Conservation (phyloP, 2,329 filamentous ascomycete genomes). For the Clonostachys chloroleuca region DNA sequence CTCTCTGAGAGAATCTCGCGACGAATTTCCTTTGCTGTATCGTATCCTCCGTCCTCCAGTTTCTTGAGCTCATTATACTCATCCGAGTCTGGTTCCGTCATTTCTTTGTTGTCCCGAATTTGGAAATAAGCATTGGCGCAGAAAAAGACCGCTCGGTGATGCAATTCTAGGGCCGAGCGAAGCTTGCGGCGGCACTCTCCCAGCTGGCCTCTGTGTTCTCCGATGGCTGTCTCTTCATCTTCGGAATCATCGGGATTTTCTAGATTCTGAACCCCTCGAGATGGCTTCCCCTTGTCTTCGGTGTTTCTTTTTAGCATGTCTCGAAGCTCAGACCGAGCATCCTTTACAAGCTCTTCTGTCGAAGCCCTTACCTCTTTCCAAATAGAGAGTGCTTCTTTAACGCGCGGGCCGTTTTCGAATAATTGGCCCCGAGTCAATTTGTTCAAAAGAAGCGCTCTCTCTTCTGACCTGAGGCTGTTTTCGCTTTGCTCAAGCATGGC, state of each 20-base stretch:
- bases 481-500: constrained; percentile 90
- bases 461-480: constrained; percentile 58
- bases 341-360: constrained; percentile 47
- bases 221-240: constrained; percentile 26
- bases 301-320: constrained; percentile 28
- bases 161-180: constrained; percentile 69
- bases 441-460: constrained; percentile 60
- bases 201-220: constrained; percentile 33
- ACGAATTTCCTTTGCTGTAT: constrained; percentile 71
- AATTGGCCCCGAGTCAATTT: constrained; percentile 72
- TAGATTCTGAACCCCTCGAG: neutral
- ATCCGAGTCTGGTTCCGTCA: constrained; percentile 62
- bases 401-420: constrained; percentile 67
- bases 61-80: constrained; percentile 63
- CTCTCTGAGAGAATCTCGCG: constrained; percentile 68
- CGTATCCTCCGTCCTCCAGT: constrained; percentile 69
- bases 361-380: constrained; percentile 59
- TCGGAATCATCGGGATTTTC: neutral
- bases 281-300: neutral
- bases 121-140: constrained; percentile 80
- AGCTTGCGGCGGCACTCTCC: constrained; percentile 59
- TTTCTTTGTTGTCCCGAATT: constrained; percentile 65
- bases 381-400: constrained; percentile 62
- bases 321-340: constrained; percentile 59
- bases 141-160: constrained; percentile 82